A percentile compares a stretch with the other conserved stretches of the same genome.
phyloP scores from a whole-genome alignment of 495 filamentous ascomycete genomes.

The Penicillium egyptiacum region DNA sequence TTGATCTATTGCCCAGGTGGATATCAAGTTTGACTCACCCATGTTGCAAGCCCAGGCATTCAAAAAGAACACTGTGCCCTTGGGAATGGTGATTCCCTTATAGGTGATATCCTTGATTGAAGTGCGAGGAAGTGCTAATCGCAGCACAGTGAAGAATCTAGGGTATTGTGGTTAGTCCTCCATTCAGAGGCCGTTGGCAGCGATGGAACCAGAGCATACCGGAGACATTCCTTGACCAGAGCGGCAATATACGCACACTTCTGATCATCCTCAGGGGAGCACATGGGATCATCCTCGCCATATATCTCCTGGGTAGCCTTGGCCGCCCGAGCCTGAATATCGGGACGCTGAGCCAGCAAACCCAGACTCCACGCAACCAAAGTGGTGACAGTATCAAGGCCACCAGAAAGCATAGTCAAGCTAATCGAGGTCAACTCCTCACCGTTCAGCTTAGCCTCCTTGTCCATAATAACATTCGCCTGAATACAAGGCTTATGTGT shows the following conservation, averaged over 20 bases:
- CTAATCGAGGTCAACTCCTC: conserved; percentile 63
- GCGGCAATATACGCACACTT: conserved; percentile 61
- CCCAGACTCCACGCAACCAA: conserved; percentile 63
- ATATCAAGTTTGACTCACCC: conserved; percentile 36
- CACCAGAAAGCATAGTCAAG: conserved; percentile 62
- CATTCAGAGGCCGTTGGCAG: not conserved
- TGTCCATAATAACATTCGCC: conserved; percentile 62
- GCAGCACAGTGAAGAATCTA: conserved; percentile 59
- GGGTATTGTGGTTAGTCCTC: conserved; percentile 1
- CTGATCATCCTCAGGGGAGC: conserved; percentile 59
- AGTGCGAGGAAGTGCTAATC: conserved; percentile 59
- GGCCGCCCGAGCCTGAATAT: conserved; percentile 60
- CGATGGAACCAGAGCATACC: conserved; percentile 29
- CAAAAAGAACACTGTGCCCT: conserved; percentile 60
- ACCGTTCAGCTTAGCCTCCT: conserved; percentile 56
- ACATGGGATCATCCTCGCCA: conserved; percentile 52
- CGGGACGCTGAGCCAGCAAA: conserved; percentile 54
- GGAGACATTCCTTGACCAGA: conserved; percentile 58
- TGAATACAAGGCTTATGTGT: conserved; percentile 63
- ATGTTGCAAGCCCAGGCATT: conserved; percentile 68
- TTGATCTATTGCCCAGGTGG: not conserved
- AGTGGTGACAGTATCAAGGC: conserved; percentile 63
- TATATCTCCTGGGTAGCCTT: conserved; percentile 56
- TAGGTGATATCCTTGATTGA: conserved; percentile 61
- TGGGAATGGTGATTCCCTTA: conserved; percentile 54